Evolutionary conservation across 306 rosid genomes (phyloP).

Genomic region (Trifolium repens): DNA sequence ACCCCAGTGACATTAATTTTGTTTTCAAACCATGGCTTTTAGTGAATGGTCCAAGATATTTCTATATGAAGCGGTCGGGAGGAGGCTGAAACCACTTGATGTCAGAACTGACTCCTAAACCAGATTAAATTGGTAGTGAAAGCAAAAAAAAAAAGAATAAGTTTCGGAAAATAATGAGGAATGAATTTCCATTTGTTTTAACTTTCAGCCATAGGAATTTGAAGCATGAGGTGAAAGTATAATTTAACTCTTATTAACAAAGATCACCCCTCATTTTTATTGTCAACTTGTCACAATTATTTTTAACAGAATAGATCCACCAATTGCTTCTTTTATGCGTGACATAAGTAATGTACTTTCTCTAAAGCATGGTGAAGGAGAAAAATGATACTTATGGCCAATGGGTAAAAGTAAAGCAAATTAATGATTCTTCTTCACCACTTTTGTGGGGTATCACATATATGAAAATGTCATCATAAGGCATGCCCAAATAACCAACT

Average conservation of each 20-base stretch:
- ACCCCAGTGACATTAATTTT: background rate
- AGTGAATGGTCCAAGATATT: background rate
- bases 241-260: background rate
- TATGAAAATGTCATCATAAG: conserved; percentile 6
- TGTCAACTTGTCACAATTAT: conserved; percentile 6
- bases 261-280: background rate
- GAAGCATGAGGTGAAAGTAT: background rate
- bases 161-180: background rate
- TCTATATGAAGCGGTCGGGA: no score
- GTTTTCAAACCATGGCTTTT: background rate
- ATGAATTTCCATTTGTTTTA: background rate
- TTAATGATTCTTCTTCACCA: conserved; percentile 42
- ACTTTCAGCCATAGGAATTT: background rate
- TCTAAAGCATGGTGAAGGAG: conserved; percentile 17
- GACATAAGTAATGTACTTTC: conserved; percentile 3
- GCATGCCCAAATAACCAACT: background rate
- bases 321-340: conserved; percentile 14
- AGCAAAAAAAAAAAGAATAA: no score
- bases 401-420: conserved; percentile 40
- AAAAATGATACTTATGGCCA: conserved; percentile 1
- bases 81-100: no score
- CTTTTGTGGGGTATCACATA: conserved; percentile 46
- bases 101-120: no score
- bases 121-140: no score
- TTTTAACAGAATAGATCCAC: background rate